phyloP scores from a whole-genome alignment of 164 flowering plant genomes.

The Tinospora cordifolia region DNA sequence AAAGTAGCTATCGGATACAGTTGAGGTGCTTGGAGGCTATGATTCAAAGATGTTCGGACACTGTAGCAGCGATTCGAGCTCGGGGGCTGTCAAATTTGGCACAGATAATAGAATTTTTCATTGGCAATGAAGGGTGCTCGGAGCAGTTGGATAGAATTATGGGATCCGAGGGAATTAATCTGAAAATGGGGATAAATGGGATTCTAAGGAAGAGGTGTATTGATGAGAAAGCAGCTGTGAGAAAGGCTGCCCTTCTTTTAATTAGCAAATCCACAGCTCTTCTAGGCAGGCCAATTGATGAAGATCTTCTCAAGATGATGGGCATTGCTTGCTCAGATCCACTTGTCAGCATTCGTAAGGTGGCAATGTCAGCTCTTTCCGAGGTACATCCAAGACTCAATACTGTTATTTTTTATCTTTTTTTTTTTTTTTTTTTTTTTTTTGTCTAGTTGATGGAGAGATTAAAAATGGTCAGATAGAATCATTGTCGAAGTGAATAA shows the following conservation, averaged over 20 bases:
- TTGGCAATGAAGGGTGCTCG: conserved; percentile 22
- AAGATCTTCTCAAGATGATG: conserved; percentile 54
- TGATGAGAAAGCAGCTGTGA: conserved; percentile 94
- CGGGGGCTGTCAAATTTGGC: conserved; percentile 74
- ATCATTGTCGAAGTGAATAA: background rate
- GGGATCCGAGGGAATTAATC: conserved; percentile 21
- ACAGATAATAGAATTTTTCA: conserved; percentile 46
- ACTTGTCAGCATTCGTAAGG: conserved; percentile 92
- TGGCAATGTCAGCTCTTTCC: conserved; percentile 79
- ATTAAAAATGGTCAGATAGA: background rate
- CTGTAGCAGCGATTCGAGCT: conserved; percentile 56
- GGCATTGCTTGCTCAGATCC: conserved; percentile 92
- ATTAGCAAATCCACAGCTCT: conserved; percentile 56
- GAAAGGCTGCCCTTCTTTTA: conserved; percentile 75
- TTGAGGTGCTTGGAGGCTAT: conserved; percentile 55
- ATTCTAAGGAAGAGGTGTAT: conserved; percentile 63
- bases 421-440: no score
- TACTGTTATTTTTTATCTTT: background rate
- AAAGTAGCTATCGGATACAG: conserved; percentile 41
- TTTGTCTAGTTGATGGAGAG: background rate
- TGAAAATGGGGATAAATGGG: conserved; percentile 32
- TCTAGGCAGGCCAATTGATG: conserved; percentile 51
- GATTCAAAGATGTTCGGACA: conserved; percentile 68
- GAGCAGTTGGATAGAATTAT: conserved; percentile 38
- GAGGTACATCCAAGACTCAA: conserved; percentile 44